Evolutionary conservation across 768 basidiomycete genomes (phyloP).

Genomic region (Coprinellus micaceus): DNA sequence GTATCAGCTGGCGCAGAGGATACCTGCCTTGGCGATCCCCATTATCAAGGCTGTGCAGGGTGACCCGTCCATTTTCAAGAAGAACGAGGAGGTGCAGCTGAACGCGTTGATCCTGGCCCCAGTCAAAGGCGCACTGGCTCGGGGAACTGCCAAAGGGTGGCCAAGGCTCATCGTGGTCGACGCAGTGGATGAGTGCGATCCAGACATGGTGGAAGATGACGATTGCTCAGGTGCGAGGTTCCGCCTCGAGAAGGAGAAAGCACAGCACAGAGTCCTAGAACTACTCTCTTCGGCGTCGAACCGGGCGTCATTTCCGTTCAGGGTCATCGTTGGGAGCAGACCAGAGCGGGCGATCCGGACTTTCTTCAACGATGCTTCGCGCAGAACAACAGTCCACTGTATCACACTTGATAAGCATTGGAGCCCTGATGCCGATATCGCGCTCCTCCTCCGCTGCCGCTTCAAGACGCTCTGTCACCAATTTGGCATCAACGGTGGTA

Average conservation of each 20-base stretch:
- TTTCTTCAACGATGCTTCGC: background rate
- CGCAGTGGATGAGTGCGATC: constrained; percentile 11
- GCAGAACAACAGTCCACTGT: too few relatives aligned
- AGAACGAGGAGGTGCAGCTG: background rate
- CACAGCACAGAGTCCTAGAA: background rate
- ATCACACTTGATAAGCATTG: background rate
- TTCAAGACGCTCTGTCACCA: background rate
- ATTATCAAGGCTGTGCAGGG: background rate
- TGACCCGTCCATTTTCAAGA: background rate
- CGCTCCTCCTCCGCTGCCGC: background rate
- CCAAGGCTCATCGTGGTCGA: constrained; percentile 8
- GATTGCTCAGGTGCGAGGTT: background rate
- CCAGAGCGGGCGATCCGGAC: background rate
- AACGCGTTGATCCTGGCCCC: background rate
- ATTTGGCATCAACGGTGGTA: background rate
- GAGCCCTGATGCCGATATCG: background rate
- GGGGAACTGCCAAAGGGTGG: too few relatives aligned
- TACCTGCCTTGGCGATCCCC: background rate
- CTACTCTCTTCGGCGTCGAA: background rate
- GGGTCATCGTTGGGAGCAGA: constrained; percentile 3
- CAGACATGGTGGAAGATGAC: background rate
- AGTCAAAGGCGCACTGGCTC: background rate
- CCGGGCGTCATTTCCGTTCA: background rate
- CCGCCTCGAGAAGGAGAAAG: background rate
- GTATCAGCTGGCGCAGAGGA: constrained; percentile 1